Base-by-base conservation (phyloP, 306 rosid species). In the Begonia fuchsioides region DNA sequence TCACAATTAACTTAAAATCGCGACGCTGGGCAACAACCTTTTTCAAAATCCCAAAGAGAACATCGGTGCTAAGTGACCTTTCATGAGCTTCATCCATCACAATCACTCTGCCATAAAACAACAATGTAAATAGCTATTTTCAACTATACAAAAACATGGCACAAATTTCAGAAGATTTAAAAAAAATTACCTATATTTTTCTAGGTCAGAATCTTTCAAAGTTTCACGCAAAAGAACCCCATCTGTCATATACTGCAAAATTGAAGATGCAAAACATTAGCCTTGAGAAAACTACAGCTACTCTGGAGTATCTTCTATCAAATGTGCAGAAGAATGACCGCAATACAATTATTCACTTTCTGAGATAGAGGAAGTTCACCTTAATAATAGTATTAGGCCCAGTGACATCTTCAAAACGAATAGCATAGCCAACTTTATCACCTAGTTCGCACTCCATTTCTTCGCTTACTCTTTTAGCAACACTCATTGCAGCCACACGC, bases 401-500 rank as follows among this genome's bases (percentile, higher is more conserved):
- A 1, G 97, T 90, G 69, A 84, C 95, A 62, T 90, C 97, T 69
- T 90, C 97, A 64, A 90, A 90, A 51, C 97, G 95, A 62, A 90
- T 90, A 43, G 97, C 97, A 75, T 90, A 90, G 32, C 97, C 97
- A 69, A 90, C 77, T 72, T 72, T 81, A 61, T 81, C 94, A 14
- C 97, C 97, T 51, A 90, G 67, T 53, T 84, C 92, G 12, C 94
- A 81, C 50, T 84, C 97, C 97, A 90, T 90, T 81, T 90, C 97
- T 63, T 90, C 97, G 3, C 95, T 84, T 17, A 90, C 97, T 81
- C 97, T 90, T 77, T 90, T 90, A 51, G 97, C 97, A 51, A 90
- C 97, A 73, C 97, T 90, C 97, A 90, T 90, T 59, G 97, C 97
- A 32, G 97, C 97, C 62, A 90, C 97, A 74, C 97, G 97, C 71